These are phyloP conservation scores for Xylaria grammica DNA, from an alignment of 495 filamentous ascomycete species.

Conservation along the genomic window DNA sequence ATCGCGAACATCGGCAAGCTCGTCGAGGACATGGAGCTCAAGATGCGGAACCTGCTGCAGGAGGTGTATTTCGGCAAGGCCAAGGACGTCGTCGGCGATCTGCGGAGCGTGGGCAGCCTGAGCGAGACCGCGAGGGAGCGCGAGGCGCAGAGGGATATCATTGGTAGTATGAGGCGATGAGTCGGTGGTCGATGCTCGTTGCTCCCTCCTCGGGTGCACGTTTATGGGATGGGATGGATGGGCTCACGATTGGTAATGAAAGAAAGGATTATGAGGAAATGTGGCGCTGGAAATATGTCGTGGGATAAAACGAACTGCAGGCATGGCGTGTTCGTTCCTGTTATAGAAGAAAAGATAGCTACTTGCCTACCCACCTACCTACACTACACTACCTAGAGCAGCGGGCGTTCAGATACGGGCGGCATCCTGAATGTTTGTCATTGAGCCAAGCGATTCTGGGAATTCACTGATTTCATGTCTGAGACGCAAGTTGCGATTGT, in stretches of 20 bases:
- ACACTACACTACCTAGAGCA: neutral
- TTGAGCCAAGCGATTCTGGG: too few relatives aligned
- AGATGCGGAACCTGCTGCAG: constrained; percentile 98
- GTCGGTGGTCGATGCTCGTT: too few relatives aligned
- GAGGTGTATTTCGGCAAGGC: constrained; percentile 99
- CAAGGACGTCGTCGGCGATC: constrained; percentile 97
- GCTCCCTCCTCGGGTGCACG: too few relatives aligned
- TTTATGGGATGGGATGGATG: neutral
- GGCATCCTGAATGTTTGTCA: too few relatives aligned
- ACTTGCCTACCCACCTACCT: neutral
- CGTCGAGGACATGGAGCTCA: constrained; percentile 99
- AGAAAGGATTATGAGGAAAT: too few relatives aligned
- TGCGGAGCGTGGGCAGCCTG: constrained; percentile 86
- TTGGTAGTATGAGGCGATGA: constrained; percentile 70
- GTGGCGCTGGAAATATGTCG: neutral
- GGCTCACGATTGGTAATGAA: neutral
- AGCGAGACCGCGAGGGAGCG: constrained; percentile 85
- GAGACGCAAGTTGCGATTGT: too few relatives aligned
- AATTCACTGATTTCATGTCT: too few relatives aligned
- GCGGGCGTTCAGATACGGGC: neutral
- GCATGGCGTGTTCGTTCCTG: too few relatives aligned
- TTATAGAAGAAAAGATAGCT: neutral
- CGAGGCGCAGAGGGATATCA: constrained; percentile 89
- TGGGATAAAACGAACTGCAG: neutral
- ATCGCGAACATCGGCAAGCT: constrained; percentile 93